A percentile compares a stretch with the other conserved stretches of the same genome.
These are phyloP conservation scores for Phytophthora citrophthora DNA, from an alignment of 352 stramenopile species.

Conservation along the genomic window DNA sequence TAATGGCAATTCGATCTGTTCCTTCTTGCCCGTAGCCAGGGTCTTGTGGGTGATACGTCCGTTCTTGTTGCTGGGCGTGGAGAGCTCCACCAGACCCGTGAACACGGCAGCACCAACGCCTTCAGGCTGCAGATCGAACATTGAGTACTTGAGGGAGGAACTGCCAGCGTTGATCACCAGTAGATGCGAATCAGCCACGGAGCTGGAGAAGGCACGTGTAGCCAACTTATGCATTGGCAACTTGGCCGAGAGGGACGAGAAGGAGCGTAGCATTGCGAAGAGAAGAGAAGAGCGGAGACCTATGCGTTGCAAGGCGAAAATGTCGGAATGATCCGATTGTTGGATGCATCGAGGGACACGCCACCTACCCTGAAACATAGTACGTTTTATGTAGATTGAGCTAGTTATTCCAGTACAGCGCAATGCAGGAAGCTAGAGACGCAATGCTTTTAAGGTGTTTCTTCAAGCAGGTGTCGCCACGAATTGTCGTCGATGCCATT, in stretches of 20 bases:
- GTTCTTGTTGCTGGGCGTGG: constrained; percentile 59
- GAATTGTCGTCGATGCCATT: background rate
- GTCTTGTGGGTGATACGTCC: constrained; percentile 76
- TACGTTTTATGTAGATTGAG: no score
- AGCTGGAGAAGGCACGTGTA: constrained; percentile 37
- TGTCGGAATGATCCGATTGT: constrained; percentile 23
- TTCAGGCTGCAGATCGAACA: constrained; percentile 56
- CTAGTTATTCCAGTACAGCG: no score
- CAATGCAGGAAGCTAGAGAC: background rate
- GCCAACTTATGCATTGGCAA: constrained; percentile 12
- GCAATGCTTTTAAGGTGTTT: constrained; percentile 12
- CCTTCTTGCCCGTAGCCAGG: constrained; percentile 51
- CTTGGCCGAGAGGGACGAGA: constrained; percentile 30
- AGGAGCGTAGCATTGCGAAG: constrained; percentile 24
- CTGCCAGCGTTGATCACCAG: constrained; percentile 83
- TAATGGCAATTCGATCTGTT: constrained; percentile 56
- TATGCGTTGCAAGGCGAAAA: constrained; percentile 18
- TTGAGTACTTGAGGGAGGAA: constrained; percentile 89
- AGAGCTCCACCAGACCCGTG: constrained; percentile 81
- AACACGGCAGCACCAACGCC: constrained; percentile 67
- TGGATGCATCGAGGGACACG: constrained; percentile 18
- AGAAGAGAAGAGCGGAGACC: background rate
- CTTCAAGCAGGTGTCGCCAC: constrained; percentile 19
- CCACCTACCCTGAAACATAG: no score
- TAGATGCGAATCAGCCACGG: constrained; percentile 39